Evolutionary conservation across 208 protist genomes (phyloP).

Genomic region (Entamoeba moshkovskii): DNA sequence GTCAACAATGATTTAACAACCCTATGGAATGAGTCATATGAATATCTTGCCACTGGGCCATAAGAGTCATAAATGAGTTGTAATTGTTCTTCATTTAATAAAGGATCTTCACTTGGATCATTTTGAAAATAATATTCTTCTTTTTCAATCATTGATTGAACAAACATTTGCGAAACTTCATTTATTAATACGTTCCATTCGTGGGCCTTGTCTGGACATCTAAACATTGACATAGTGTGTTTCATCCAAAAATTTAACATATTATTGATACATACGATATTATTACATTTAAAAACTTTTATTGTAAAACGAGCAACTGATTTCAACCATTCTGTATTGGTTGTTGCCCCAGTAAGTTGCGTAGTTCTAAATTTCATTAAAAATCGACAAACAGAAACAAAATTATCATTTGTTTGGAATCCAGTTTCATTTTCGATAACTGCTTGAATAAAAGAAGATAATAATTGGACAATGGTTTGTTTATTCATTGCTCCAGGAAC

Average conservation of each 20-base stretch:
- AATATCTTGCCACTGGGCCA: neutral
- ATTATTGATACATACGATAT: neutral
- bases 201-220: neutral
- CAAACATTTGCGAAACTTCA: neutral
- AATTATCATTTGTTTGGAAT: neutral
- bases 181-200: neutral
- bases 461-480: neutral
- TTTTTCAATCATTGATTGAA: neutral
- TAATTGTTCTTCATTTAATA: neutral
- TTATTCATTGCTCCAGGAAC: neutral
- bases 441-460: neutral
- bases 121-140: neutral
- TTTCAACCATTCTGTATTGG: neutral
- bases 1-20: neutral
- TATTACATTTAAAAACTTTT: neutral
- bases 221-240: neutral
- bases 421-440: neutral
- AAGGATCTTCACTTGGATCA: neutral
- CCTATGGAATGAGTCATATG: neutral
- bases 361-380: neutral
- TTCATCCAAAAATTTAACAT: neutral
- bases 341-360: neutral
- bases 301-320: neutral
- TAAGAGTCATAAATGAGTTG: neutral
- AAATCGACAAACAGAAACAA: neutral